Evolutionary conservation across 352 stramenopile species (phyloP), one percentile per base, ranked within the genome.

Genomic region (Peronospora farinosa): DNA sequence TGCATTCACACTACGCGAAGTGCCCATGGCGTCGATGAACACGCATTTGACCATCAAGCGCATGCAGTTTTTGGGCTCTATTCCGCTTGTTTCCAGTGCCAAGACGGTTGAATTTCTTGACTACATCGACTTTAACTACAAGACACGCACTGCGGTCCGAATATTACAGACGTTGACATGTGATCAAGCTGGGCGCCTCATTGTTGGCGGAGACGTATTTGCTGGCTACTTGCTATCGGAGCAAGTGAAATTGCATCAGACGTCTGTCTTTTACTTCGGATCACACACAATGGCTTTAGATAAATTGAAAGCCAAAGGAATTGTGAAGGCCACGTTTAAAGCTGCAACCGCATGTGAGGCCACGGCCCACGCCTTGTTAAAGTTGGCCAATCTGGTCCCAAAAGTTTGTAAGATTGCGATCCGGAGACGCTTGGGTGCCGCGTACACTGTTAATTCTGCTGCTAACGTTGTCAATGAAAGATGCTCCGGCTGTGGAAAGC

Each of bases 191-290:
- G 56, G 60, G 9, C 47, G 46, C 45, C 61, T 69, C n/a, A 38
- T 59, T 27, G 40, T 58, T n/a, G 51, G 43, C 5, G 64, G 64
- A 8, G 57, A 62, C 16, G 35, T 67, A 15, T 7, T 70, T 38
- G 56, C 59, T 13, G 64, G 64, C 11, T 67, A 63, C 31, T 16
- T 67, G 40, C 52, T 73, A 0, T 19, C 19, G 0, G 64, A 73
- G 39, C 40, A 70, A 41, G 33, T 40, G 8, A 15, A 43, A 7
- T 32, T 40, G 31, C 60, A 70, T 21, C 42, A 60, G 49, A 73
- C 64, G 19, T 57, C 55, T 16, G 56, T 73, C 16, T 70, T 69
- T 63, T 70, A 59, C 57, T 65, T 63, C 32, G 64, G 64, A 38
- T 47, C 48, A 7, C 32, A 60, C 47, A 36, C 38, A 1, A 40